Evolutionary conservation across 208 protist genomes (phyloP), one percentile per base, ranked within the genome.

Genomic region (Endotrypanum monterogeii): DNA sequence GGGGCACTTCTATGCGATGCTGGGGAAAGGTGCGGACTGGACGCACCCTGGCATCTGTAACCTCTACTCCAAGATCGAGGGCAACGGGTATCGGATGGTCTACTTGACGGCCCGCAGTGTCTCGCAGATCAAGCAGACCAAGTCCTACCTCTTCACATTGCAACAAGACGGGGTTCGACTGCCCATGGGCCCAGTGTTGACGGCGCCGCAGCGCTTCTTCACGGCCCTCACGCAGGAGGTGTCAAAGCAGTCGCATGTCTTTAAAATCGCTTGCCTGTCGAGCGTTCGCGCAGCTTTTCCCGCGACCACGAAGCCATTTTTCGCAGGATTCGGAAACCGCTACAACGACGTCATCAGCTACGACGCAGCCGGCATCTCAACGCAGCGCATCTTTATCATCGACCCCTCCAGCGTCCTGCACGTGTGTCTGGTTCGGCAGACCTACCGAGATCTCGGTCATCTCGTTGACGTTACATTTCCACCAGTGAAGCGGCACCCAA

Each of bases 51-150:
- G 98, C 61, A 96, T 98, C 73, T 93, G 94, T 71, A 84, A 87
- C 3, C 85, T 99, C 4, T 99, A 98, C 86, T 85, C 93, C 39
- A 97, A 93, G 67, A 98, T 99, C 58, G 76, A 81, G n/a, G 62
- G 84, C 25, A 99, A 99, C 80, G 97, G 97, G 4, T 99, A 99
- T 77, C 80, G 93, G 30, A 92, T 99, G 83, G 85, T 98, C 12
- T 98, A 98, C 78, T 74, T 98, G 39, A 96, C 92, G 16, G 90
- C 92, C 1, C 84, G 96, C 76, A 96, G 91, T 74, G 84, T 98
- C 32, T 88, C 92, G n/a, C 92, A 97, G 79, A 89, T 93, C 39
- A 73, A 90, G 57, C 83, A 88, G 71, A 98, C 96, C 0, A 92
- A 92, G 61, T 63, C 85, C 11, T 98, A 93, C 79, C 79, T 98